Percentiles rank a stretch among this genome's conserved stretches.
Conservation (phyloP, 805 yeast species). For the Starmerella floris region DNA sequence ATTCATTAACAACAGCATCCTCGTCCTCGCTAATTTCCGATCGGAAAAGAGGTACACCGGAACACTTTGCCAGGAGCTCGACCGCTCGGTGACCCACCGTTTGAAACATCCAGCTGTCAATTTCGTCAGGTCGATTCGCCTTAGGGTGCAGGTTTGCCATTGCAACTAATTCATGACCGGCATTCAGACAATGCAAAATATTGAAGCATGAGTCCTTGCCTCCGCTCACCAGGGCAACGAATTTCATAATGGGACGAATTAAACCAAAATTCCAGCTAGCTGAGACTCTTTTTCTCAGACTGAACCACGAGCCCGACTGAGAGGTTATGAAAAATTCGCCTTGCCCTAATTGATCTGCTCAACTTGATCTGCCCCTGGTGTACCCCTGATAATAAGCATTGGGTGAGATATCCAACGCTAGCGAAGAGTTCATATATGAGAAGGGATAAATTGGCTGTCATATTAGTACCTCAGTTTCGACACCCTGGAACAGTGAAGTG, state of each 20-base stretch:
- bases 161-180: slow-evolving; percentile 78
- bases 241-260: slow-evolving; percentile 60
- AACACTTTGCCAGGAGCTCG: slow-evolving; percentile 48
- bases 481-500: no score
- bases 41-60: slow-evolving; percentile 70
- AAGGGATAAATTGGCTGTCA: no score
- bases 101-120: slow-evolving; percentile 94
- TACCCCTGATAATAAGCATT: no score
- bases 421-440: no score
- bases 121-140: slow-evolving; percentile 39
- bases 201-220: slow-evolving; percentile 94
- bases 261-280: no score
- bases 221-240: slow-evolving; percentile 84
- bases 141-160: slow-evolving; percentile 69
- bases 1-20: slow-evolving; percentile 80
- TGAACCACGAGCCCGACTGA: no score
- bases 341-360: no score
- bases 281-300: no score
- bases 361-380: no score
- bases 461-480: no score
- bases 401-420: no score
- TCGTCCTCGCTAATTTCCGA: slow-evolving; percentile 52
- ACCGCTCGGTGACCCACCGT: slow-evolving; percentile 87
- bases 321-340: no score
- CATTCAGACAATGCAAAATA: slow-evolving; percentile 66